Evolutionary conservation across 768 basidiomycete genomes (phyloP).

Genomic region (Sistotremastrum suecicum): DNA sequence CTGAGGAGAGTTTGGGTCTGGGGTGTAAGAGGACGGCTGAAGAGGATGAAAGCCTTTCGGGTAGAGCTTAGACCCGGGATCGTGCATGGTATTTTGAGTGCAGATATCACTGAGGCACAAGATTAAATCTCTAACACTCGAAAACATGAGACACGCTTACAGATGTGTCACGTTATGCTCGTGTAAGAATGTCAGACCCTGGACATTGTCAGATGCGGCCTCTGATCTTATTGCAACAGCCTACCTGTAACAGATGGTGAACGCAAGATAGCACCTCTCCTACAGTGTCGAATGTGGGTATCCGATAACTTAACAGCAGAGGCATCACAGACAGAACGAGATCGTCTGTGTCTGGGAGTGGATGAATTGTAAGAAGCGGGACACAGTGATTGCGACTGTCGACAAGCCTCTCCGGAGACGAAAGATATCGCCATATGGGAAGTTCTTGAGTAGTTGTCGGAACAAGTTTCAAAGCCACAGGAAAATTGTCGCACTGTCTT

Average conservation of each 20-base stretch:
- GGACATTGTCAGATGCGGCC: neutral
- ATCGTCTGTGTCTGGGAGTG: conserved; percentile 5
- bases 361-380: conserved; percentile 13
- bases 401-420: too few species aligned
- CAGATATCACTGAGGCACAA: too few species aligned
- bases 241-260: conserved; percentile 21
- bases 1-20: too few species aligned
- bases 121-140: too few species aligned
- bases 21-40: neutral
- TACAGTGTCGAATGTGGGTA: conserved; percentile 20
- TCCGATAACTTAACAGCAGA: conserved; percentile 12
- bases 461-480: too few species aligned
- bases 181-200: conserved; percentile 14
- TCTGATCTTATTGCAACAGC: neutral
- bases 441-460: too few species aligned
- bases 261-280: conserved; percentile 23
- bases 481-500: too few species aligned
- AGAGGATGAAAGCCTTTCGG: conserved; percentile 9
- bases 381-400: conserved; percentile 20
- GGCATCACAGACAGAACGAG: conserved; percentile 21
- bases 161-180: conserved; percentile 9
- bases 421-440: too few species aligned
- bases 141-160: neutral
- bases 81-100: too few species aligned
- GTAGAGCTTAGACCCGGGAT: conserved; percentile 2